Base-by-base conservation (phyloP, 148 eudicot genomes). In the Vaccinium myrtillus region DNA sequence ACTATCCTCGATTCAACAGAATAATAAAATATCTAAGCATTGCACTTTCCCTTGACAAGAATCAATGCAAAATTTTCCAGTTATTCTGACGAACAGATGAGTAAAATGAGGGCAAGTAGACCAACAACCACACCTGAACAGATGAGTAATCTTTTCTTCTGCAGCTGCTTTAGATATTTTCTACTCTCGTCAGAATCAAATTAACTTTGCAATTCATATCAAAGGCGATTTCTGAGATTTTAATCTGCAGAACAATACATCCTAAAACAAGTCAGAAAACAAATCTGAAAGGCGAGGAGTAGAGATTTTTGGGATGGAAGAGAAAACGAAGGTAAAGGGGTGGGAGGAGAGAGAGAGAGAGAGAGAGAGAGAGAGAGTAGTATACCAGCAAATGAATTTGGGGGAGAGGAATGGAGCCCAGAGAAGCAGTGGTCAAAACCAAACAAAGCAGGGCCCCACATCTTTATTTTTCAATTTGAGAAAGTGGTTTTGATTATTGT, bases 381-480 rank as follows among this genome's bases (percentile, higher is more conserved):
- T 43, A 16, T 49, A n/a, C 30, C 3, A 77, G 14, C 9, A 10
- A 46, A n/a, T 3, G 54, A 76, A 39, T 50, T n/a, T 8, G 19
- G 25, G 54, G 51, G 27, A 8, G 25, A 18, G 21, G 46, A 48
- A n/a, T 25, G 59, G 50, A 12, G 39, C 61, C 15, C 25, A 39
- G 63, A 80, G 71, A 59, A 9, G 82, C 82, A 80, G 51, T 80
- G 82, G 82, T 80, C 82, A 80, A 80, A 80, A 23, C 82, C 69
- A 80, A 80, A 19, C 49, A 30, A 19, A 79, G 36, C 2, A 16
- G 30, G 30, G 15, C 71, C 18, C 80, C 75, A 30, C 71, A 32
- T 80, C 6, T 46, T 65, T 58, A 15, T 86, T 86, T 84, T 83
- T 80, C 70, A 80, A 80, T 39, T 58, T 19, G 36, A 80, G 51